Base-by-base conservation (phyloP, 2,329 filamentous ascomycete genomes). In the Clonostachys sp. region DNA sequence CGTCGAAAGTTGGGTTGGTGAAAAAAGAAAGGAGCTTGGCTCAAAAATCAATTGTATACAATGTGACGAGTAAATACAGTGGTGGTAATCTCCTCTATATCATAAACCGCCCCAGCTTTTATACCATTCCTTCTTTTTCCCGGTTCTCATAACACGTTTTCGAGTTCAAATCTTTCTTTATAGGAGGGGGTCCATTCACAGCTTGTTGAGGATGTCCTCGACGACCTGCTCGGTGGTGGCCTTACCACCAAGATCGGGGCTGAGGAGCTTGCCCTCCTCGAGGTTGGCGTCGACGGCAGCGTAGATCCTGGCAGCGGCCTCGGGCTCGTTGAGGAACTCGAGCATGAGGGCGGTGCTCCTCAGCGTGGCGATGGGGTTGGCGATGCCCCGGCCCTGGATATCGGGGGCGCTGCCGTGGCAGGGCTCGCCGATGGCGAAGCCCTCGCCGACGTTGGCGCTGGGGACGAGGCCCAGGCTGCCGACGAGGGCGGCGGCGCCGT, bases 361-460 rank as follows among this genome's bases (percentile, higher is more conserved):
- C 54, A 99, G 80, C 10, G 94, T 97, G 35, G 94, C 94, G 62
- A 99, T 95, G 20, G 94, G 94, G 73, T 99, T 99, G 56, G 94
- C 91, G 62, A 99, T 92, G 55, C 86, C 84, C 77, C 87, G 77
- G 56, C 94, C 94, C 81, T 91, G 85, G 55, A 99, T 99, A 64
- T 99, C 94, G 6, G 94, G 94, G 33, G 94, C 94, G 60, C 86
- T 91, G 43, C 94, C 94, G 70, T 99, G 94, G 76, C 94, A 97
- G 46, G 94, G 94, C 81, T 99, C 94, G 55, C 94, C 94, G 60
- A 99, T 97, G 56, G 90, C 94, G 64, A 97, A 96, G 41, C 81
- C 81, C 67, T 95, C 89, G 55, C 94, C 91, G 12, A 99, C 94
- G 65, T 99, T 99, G 57, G 94, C 94, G 57, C 84, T 90, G 42